Base-by-base conservation (phyloP, 2,329 filamentous ascomycete genomes). In the Lasiodiplodia hormozganensis region DNA sequence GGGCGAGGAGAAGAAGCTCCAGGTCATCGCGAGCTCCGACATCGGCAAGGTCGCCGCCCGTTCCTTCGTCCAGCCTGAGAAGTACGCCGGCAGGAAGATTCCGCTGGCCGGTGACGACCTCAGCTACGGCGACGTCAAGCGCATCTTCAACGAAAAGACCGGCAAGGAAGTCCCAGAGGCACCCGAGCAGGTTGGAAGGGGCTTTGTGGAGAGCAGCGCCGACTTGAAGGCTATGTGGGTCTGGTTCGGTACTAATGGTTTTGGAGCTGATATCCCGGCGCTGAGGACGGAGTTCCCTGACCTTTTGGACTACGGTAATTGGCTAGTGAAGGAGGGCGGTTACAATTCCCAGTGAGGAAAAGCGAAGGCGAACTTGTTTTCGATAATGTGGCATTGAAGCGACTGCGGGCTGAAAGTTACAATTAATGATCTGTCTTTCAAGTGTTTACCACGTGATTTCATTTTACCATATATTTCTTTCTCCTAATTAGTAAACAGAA, bases 101-200 rank as follows among this genome's bases (percentile, higher is more conserved):
- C 80, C 82, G 8, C 69, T 87, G 11, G 85, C 85, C 0, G 84
- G 85, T 0, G 85, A 86, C 64, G 81, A 85, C 25, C 70, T 87
- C 49, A 83, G 80, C 0, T 80, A 79, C 34, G 71, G 72, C 0
- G 73, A 84, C 38, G 79, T 82, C 12, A 75, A 76, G 16, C 70
- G 74, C 18, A 76, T 80, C 10, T 86, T 86, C 71, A 76, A 80
- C 74, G 71, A 80, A 40, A 79, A 77, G 60, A 82, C 81, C 0
- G 84, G 84, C 0, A 38, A 72, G 57, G 73, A 76, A 3, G 70
- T 85, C 23, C 83, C 83, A 0, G 74, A 70, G 43, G 81, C 79
- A 2, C 85, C 79, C 43, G 62, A 72, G 0, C 74, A 82, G 14
- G 47, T 85, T 1, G 76, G 69, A 0, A 70, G 69, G 2, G 67